Conservation (phyloP, 208 protist species). For the Endotrypanum monterogeii region DNA sequence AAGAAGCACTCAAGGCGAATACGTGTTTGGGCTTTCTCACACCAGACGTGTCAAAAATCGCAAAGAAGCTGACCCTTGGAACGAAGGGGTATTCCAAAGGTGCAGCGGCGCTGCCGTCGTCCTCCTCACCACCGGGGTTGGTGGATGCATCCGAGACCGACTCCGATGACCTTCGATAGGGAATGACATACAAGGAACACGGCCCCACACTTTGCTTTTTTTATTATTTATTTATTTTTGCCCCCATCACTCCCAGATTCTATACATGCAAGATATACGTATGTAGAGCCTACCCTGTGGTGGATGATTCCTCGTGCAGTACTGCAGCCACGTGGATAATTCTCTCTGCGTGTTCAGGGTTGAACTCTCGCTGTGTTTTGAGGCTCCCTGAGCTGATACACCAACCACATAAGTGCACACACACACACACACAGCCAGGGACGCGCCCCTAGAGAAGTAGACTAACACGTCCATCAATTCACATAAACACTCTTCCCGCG, state of each 20-base stretch:
- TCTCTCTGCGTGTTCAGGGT: background rate
- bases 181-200: no score
- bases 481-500: no score
- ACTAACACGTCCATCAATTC: background rate
- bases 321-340: background rate
- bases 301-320: background rate
- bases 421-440: background rate
- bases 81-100: constrained; percentile 10
- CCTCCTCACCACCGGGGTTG: constrained; percentile 8
- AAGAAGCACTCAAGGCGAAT: constrained; percentile 49
- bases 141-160: constrained; percentile 20
- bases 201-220: no score
- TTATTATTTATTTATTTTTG: background rate
- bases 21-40: constrained; percentile 67
- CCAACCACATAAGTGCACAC: background rate
- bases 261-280: background rate
- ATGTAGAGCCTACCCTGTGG: no score
- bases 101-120: background rate
- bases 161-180: constrained; percentile 30
- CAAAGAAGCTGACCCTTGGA: constrained; percentile 60
- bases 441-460: background rate
- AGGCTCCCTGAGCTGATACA: background rate
- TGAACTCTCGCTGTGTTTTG: no score
- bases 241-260: background rate
- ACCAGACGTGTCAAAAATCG: constrained; percentile 62